Evolutionary conservation across 2,329 filamentous ascomycete species (phyloP), one percentile per base, ranked within the genome.

Genomic region (Pseudopithomyces maydicus): DNA sequence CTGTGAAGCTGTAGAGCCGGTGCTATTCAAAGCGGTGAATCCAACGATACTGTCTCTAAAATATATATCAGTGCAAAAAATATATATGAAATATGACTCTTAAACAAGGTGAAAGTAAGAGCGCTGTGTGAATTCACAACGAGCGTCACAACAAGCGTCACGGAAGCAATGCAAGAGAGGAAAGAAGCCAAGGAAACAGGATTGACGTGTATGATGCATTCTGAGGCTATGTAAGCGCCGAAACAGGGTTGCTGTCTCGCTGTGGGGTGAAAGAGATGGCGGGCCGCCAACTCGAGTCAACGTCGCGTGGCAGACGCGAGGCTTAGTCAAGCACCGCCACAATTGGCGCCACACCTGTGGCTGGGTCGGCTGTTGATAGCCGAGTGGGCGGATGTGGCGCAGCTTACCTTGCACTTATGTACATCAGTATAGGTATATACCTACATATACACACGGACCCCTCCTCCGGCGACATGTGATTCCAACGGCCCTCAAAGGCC

Each of bases 151-250:
- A 17, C 26, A 22, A 12, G 33, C 12, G 7, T 50, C 35, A 54
- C 23, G 38, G 45, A 19, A 41, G 42, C 55, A 59, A 41, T 17
- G 54, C 32, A 23, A 17, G 22, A 35, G 53, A n/a, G n/a, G n/a
- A 36, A 50, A 38, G 51, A 56, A 14, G 36, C 5, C 11, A 33
- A 6, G 19, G 15, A 20, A 47, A 23, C 12, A 17, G 33, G 15
- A 45, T 38, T 14, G 26, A 45, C 36, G 32, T n/a, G 35, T 19
- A 36, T n/a, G 14, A 35, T 41, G 41, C 45, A 53, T 56, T 50
- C 14, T 42, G 55, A 59, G 59, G 59, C 59, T 64, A 62, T 60
- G 59, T 56, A 53, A n/a, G 48, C 57, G 45, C 55, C 49, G 52
- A 56, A 46, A 49, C 47, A 58, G 42, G 47, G 49, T 44, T 62